These are phyloP conservation scores for Ceratocystis diversiconidia DNA, from an alignment of 2,329 filamentous ascomycete genomes.

Conservation along the genomic window DNA sequence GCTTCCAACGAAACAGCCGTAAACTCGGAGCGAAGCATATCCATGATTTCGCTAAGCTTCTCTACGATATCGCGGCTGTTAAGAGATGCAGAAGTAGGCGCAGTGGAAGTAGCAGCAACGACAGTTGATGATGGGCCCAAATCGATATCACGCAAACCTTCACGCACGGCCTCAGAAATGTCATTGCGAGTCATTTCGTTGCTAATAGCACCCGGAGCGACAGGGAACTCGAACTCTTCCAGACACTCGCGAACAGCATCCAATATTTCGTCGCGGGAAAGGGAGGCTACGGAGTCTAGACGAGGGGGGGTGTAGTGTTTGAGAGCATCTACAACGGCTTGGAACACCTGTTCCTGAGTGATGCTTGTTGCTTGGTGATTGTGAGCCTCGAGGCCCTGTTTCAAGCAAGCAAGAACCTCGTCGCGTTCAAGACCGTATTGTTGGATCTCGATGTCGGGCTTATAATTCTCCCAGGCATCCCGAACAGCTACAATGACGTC, in stretches of 20 bases:
- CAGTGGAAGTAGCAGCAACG: neutral
- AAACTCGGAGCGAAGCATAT: constrained; percentile 45
- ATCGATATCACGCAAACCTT: constrained; percentile 41
- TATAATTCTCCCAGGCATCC: constrained; percentile 88
- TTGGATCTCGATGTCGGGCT: constrained; percentile 81
- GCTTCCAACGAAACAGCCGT: constrained; percentile 45
- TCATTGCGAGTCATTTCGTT: constrained; percentile 40
- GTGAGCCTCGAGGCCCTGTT: constrained; percentile 72
- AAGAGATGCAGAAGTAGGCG: constrained; percentile 20
- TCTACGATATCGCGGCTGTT: constrained; percentile 37
- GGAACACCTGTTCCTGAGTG: constrained; percentile 71
- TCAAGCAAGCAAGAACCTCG: constrained; percentile 73
- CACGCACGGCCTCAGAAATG: constrained; percentile 48
- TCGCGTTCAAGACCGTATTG: constrained; percentile 83
- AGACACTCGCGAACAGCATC: constrained; percentile 74
- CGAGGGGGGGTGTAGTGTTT: constrained; percentile 62
- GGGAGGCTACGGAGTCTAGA: constrained; percentile 48
- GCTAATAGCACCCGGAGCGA: constrained; percentile 41
- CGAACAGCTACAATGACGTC: constrained; percentile 76
- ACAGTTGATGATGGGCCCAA: constrained; percentile 28
- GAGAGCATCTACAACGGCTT: constrained; percentile 72
- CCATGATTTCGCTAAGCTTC: constrained; percentile 51
- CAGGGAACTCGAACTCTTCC: constrained; percentile 67
- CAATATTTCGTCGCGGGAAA: constrained; percentile 72
- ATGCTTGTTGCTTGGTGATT: constrained; percentile 42